Base-by-base conservation (phyloP, 2,329 filamentous ascomycete genomes). In the Colletotrichum nymphaeae region DNA sequence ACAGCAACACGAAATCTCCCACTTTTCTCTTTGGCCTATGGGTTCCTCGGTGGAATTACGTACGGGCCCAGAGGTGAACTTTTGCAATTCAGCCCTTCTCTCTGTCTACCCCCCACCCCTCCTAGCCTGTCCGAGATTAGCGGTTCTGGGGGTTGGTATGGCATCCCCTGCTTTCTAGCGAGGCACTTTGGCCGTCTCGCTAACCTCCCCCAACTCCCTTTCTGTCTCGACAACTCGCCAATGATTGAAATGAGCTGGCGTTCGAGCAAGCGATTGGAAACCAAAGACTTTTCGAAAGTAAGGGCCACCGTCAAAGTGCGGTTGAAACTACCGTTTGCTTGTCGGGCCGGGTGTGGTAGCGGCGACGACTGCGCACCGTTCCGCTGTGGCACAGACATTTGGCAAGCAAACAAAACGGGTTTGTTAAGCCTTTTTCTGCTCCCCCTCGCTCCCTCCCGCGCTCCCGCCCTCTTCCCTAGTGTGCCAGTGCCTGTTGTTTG, bases 51-150 rank as follows among this genome's bases (percentile, higher is more conserved):
- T 63, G 42, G 52, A 55, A 59, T 64, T 64, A 59, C 42, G 42
- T 63, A 59, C 37, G 65, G 42, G 26, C 59, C 67, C 26, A 52
- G 26, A 64, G 12, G 59, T 22, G 66, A 46, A 55, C 69, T 55
- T 72, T 59, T 72, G 12, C 3, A 12, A 16, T 63, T 9, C 56
- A 30, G 19, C 37, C 24, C 24, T 52, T 16, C 7, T 12, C 19
- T n/a, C 49, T 30, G 32, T 28, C 30, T 37, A 55, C 58, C 30
- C 22, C 28, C 35, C 11, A 49, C 22, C 24, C 32, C 53, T 49
- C 46, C 19, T 57, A 37, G 22, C 64, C 69, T n/a, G 35, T 52
- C 49, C 32, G 63, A 63, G 64, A 68, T 72, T 72, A 63, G 56
- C 63, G 35, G 49, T 67, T 19, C 63, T 46, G 42, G 63, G 42